Percentiles rank a stretch among this genome's conserved stretches.
These are phyloP conservation scores for Bassia scoparia DNA, from an alignment of 148 eudicot species.

Conservation along the genomic window DNA sequence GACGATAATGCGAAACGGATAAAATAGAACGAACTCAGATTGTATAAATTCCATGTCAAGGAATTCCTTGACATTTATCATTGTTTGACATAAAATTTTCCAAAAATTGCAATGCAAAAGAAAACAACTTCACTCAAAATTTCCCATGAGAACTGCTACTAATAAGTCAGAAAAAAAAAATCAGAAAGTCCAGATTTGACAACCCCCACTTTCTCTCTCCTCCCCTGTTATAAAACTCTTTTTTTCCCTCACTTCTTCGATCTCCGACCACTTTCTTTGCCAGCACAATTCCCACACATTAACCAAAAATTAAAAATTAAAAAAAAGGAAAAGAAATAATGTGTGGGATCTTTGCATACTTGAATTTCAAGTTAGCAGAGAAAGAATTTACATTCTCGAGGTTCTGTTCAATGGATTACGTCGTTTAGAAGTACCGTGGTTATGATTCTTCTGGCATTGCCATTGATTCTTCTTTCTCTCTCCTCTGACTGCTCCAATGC, in stretches of 20 bases:
- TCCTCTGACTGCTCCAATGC: not conserved
- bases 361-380: slow-evolving; percentile 75
- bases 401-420: slow-evolving; percentile 84
- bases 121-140: no score
- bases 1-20: no score
- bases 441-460: slow-evolving; percentile 90
- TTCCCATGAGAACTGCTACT: no score
- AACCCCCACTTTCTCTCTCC: not conserved
- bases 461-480: slow-evolving; percentile 46
- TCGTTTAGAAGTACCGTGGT: slow-evolving; percentile 87
- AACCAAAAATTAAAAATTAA: no score
- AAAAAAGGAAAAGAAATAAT: slow-evolving; percentile 22
- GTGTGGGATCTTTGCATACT: slow-evolving; percentile 95
- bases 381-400: slow-evolving; percentile 71
- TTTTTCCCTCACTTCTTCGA: not conserved
- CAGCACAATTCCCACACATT: not conserved
- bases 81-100: no score
- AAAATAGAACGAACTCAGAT: no score
- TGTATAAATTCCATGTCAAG: no score
- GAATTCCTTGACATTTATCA: no score
- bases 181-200: no score
- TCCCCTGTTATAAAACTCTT: not conserved
- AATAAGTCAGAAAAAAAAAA: no score
- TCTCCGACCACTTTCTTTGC: slow-evolving; percentile 5
- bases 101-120: no score